Conservation (phyloP, 257 asterid species). For the Knoxia roxburghii region DNA sequence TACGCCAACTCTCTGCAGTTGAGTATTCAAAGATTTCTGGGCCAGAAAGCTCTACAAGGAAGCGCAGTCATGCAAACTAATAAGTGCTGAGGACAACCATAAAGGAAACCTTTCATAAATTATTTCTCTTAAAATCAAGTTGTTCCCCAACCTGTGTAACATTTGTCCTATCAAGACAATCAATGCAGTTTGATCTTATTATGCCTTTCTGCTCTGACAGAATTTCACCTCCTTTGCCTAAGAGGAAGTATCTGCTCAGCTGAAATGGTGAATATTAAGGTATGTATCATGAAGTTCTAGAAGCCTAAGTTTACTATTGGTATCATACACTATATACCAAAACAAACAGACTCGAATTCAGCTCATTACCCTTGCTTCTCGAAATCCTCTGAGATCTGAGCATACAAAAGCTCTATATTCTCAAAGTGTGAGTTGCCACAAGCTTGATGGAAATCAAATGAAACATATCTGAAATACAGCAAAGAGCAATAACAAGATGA, state of each 20-base stretch:
- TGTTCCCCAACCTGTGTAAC: slow-evolving; percentile 79
- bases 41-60: slow-evolving; percentile 86
- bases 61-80: slow-evolving; percentile 9
- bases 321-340: not conserved
- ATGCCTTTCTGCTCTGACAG: slow-evolving; percentile 74
- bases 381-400: slow-evolving; percentile 62
- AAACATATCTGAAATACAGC: slow-evolving; percentile 54
- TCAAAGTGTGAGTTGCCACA: slow-evolving; percentile 84
- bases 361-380: slow-evolving; percentile 76
- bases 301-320: slow-evolving; percentile 25
- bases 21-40: slow-evolving; percentile 62
- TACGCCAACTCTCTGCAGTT: slow-evolving; percentile 74
- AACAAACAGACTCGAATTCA: slow-evolving; percentile 1
- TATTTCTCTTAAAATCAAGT: slow-evolving; percentile 9
- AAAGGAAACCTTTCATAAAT: slow-evolving; percentile 1
- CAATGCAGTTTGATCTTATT: slow-evolving; percentile 85
- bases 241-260: slow-evolving; percentile 94
- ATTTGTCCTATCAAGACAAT: slow-evolving; percentile 96
- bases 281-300: slow-evolving; percentile 41
- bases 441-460: slow-evolving; percentile 85
- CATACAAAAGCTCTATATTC: slow-evolving; percentile 68
- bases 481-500: slow-evolving; percentile 5
- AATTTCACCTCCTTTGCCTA: slow-evolving; percentile 71
- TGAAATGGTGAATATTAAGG: slow-evolving; percentile 66
- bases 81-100: not conserved